Percentiles rank a stretch among this genome's conserved stretches.
These are phyloP conservation scores for Rosa rugosa DNA, from an alignment of 306 rosid genomes.

Conservation along the genomic window DNA sequence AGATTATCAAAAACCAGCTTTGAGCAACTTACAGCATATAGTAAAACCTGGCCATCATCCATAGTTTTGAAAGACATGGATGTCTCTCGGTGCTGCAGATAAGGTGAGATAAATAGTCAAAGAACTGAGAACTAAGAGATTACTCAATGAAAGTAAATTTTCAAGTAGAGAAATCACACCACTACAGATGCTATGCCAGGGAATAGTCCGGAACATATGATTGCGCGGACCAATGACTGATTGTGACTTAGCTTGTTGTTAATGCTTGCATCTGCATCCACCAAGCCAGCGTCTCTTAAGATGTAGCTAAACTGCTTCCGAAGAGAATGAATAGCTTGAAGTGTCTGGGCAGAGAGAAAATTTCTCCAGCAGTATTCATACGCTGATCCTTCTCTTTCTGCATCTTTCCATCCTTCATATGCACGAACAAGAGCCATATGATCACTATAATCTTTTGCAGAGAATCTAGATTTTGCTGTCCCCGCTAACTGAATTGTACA, in stretches of 20 bases:
- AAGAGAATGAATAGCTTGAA: slow-evolving; percentile 96
- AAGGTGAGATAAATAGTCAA: slow-evolving; percentile 25
- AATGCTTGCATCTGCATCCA: slow-evolving; percentile 64
- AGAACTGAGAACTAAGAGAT: slow-evolving; percentile 13
- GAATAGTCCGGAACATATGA: slow-evolving; percentile 93
- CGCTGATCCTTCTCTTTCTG: slow-evolving; percentile 98
- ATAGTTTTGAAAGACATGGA: slow-evolving; percentile 97
- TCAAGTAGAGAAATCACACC: slow-evolving; percentile 49
- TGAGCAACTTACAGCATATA: slow-evolving; percentile 65
- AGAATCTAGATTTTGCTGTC: slow-evolving; percentile 93
- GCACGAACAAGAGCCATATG: slow-evolving; percentile 99
- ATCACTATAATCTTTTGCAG: slow-evolving; percentile 97
- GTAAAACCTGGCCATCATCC: slow-evolving; percentile 94
- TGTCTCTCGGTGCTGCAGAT: slow-evolving; percentile 92
- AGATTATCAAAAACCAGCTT: not conserved
- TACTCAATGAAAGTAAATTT: slow-evolving; percentile 14
- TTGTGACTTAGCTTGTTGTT: slow-evolving; percentile 80
- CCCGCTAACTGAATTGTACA: slow-evolving; percentile 78
- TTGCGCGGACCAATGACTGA: slow-evolving; percentile 90
- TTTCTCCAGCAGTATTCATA: slow-evolving; percentile 99
- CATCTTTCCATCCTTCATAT: slow-evolving; percentile 99
- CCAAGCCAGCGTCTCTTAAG: slow-evolving; percentile 82
- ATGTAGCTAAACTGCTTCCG: slow-evolving; percentile 90
- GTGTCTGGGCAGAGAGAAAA: slow-evolving; percentile 95
- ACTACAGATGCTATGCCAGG: slow-evolving; percentile 96